Base-by-base conservation (phyloP, 805 yeast genomes). In the Yamadazyma philogaea region DNA sequence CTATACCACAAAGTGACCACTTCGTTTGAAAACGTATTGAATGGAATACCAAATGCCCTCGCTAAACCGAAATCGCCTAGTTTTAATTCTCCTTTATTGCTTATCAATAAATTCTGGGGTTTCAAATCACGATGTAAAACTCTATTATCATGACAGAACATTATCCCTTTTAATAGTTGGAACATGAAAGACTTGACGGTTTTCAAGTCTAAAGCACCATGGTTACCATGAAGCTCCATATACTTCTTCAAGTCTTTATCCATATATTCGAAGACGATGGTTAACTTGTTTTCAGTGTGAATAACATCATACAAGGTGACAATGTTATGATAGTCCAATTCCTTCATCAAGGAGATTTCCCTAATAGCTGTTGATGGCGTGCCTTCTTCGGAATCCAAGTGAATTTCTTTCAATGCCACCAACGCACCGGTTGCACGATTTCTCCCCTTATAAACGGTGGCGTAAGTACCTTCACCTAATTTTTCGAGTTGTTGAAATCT, bases 1-100 rank as follows among this genome's bases (percentile, higher is more conserved):
- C 99, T 78, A 65, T 91, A 91, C 99, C 99, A 93, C 49, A 93
- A 70, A 0, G 99, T 93, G 34, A 93, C 99, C 40, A 93, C 98
- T 63, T 93, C 99, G 64, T 91, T 93, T 16, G 96, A 87, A 59
- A 90, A 93, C 0, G 99, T 93, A 67, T 95, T 89, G 48, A 93
- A 91, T 2, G 99, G 99, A 41, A 93, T 95, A 14, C 99, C 99
- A 67, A 87, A 93, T 4, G 99, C 99, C 50, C 99, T 74, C 0
- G 98, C 98, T 44, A 93, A 75, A 28, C 99, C 99, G 61, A 93
- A 93, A 70, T 93, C 99, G 30, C 96, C 99, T 49, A 93, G 71
- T 61, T 93, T 93, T 55, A 93, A 73, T 60, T 86, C 93, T 6
- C 99, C 99, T 61, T 89, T 90, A 52, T 75, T 70, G 63, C 84